Evolutionary conservation across 768 basidiomycete species (phyloP), one percentile per base, ranked within the genome.

Genomic region (Mrakia gelida): DNA sequence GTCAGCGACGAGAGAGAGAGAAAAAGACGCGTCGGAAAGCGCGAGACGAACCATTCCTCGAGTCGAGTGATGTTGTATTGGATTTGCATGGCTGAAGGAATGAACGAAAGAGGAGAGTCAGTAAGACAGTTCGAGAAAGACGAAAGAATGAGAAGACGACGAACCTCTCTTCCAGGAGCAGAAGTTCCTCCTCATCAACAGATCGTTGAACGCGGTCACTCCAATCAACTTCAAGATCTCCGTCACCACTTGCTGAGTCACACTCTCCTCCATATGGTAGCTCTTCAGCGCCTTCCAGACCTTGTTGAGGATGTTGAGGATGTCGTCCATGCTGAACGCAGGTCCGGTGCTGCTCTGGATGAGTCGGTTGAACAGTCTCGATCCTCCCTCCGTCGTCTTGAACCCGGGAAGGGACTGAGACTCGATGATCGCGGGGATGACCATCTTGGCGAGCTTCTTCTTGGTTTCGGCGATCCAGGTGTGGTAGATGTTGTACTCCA

Each of bases 401-500:
- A 99, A 98, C 8, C 97, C 97, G 8, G 97, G 97, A 65, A 99
- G 87, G 30, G 96, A 96, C 84, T 98, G 97, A 80, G 93, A 95
- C 85, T 98, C 97, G 81, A 98, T 95, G 79, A 98, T 85, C 5
- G 97, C 97, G n/a, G 97, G 97, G 77, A 99, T 94, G 63, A 98
- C 92, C 95, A 98, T 98, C 87, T 98, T 98, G 67, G 90, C 88
- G 59, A 99, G 87, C 77, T 91, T 92, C 86, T 94, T 95, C 90
- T 98, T 99, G 56, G 94, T 92, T 86, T 98, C 97, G 76, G 92
- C 86, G 94, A 99, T 98, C 93, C 94, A 98, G 0, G 96, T 98
- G 84, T 98, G 96, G 85, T 98, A 98, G 85, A 99, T 96, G 87
- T 99, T 99, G 87, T 98, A 98, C 86, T 99, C 96, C 82, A 99